These are phyloP conservation scores for Sphaerobolus stellatus DNA, from an alignment of 1,284 basidiomycete genomes.

Conservation along the genomic window DNA sequence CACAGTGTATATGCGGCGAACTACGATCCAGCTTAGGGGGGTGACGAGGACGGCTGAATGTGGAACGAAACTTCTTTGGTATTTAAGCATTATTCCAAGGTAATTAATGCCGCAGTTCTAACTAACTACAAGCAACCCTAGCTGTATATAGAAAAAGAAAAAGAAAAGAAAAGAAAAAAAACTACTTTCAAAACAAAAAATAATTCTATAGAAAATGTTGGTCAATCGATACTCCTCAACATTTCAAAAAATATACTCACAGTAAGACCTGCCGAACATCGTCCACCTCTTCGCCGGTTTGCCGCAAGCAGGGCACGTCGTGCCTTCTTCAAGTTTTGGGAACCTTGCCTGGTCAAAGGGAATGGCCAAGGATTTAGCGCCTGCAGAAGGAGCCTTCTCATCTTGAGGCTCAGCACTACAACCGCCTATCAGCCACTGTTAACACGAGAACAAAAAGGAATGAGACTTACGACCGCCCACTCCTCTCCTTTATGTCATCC, in stretches of 20 bases:
- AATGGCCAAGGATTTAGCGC: slow-evolving; percentile 96
- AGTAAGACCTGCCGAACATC: slow-evolving; percentile 85
- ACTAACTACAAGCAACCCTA: too few species aligned
- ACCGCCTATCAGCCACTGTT: not conserved
- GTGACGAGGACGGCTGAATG: too few species aligned
- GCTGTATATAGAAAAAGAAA: too few species aligned
- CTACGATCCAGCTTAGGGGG: too few species aligned
- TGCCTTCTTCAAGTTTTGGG: slow-evolving; percentile 73
- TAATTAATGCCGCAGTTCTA: too few species aligned
- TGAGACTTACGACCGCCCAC: slow-evolving; percentile 73
- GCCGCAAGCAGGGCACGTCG: slow-evolving; percentile 84
- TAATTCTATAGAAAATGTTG: too few species aligned
- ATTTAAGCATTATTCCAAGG: too few species aligned
- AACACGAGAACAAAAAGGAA: slow-evolving; percentile 11
- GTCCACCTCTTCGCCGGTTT: slow-evolving; percentile 89
- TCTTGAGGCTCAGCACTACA: slow-evolving; percentile 80
- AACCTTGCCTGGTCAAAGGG: slow-evolving; percentile 91
- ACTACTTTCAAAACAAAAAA: too few species aligned
- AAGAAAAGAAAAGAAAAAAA: too few species aligned
- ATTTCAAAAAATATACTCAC: not conserved
- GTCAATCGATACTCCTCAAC: too few species aligned
- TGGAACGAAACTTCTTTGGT: too few species aligned
- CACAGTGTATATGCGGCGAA: too few species aligned
- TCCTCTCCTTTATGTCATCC: slow-evolving; percentile 97
- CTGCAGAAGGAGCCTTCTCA: slow-evolving; percentile 94